Evolutionary conservation across 1,284 basidiomycete species (phyloP), one percentile per base, ranked within the genome.

Genomic region (Moesziomyces sp.): DNA sequence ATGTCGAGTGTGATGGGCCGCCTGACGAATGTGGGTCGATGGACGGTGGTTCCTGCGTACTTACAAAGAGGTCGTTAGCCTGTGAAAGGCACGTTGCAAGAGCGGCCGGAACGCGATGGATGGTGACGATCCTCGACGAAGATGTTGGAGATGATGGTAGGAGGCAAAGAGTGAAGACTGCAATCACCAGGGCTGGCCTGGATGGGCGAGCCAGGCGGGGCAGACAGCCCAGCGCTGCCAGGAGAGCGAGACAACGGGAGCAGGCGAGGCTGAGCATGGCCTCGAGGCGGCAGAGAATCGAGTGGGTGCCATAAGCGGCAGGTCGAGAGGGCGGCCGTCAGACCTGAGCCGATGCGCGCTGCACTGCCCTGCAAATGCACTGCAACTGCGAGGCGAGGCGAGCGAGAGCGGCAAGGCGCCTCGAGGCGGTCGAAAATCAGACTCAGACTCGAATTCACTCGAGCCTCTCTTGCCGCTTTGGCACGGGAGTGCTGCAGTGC

Each of bases 41-140:
- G 30, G 13, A 34, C 13, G 30, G 30, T 10, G 10, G 38, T 18
- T 40, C 18, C 16, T 18, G 38, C 18, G 24, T 46, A 72, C 69
- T 66, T 55, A 72, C 69, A 62, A 57, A 49, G 42, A 34, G 34
- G 3, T 72, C 69, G 63, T 72, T 63, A 66, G 69, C 69, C 69
- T 72, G 49, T 26, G 30, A 19, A 67, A 72, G 63, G 63, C 63
- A 52, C 47, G 35, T 58, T 43, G 47, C 46, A 47, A 42, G 52
- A 51, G 38, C 34, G 46, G 35, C 42, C 57, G 34, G 38, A 56
- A 47, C 49, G 61, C 53, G 45, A 26, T 52, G 30, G 34, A 19
- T 51, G 53, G 48, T 52, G 59, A 56, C 48, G 34, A 51, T 46
- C 34, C 59, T 70, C 54, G 57, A 60, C 45, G 48, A 56, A 30